Base-by-base conservation (phyloP, 1,139 yeast species). In the Kodamaea sp. region DNA sequence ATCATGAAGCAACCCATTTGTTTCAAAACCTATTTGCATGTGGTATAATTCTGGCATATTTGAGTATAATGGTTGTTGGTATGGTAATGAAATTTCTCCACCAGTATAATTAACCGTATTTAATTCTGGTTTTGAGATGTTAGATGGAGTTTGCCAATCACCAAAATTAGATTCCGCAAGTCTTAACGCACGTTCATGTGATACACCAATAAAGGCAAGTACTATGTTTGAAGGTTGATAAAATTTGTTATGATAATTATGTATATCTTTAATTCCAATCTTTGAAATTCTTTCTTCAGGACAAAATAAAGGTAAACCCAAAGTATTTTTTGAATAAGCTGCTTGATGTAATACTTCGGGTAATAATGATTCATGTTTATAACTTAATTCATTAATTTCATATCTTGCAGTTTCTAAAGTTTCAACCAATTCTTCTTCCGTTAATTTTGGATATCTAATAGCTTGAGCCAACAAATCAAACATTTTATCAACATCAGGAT, bases 281-380 rank as follows among this genome's bases (percentile, higher is more conserved):
- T 62, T 54, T 4, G 76, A 71, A 6, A 92, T 65, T 42, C 83
- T 63, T 29, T 86, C 95, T 29, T 70, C 70, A 1, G 96, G 95
- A 47, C 96, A 87, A 43, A 86, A 71, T 39, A 90, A 67, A 3
- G 97, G 97, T 43, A 84, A 75, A 0, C 98, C 98, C 37, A 92
- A 66, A 2, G 96, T 86, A 45, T 82, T 78, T 11, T 76, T 67
- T 11, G 69, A 57, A 56, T 80, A 92, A 0, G 97, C 97, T 2
- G 86, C 81, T 43, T 80, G 78, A 56, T 92, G 97, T 37, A 89
- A 73, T 24, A 89, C 67, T 58, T 92, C 98, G 0, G 97, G 97
- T 34, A 92, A 67, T 38, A 85, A 77, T 57, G 86, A 63, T 34
- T 92, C 97, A n/a, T 94, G 89, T 56, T 87, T 90, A 47, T 78